A percentile compares a stretch with the other conserved stretches of the same genome.
Evolutionary conservation across 2,329 filamentous ascomycete genomes (phyloP).

Genomic region (Trichoderma simmonsii): DNA sequence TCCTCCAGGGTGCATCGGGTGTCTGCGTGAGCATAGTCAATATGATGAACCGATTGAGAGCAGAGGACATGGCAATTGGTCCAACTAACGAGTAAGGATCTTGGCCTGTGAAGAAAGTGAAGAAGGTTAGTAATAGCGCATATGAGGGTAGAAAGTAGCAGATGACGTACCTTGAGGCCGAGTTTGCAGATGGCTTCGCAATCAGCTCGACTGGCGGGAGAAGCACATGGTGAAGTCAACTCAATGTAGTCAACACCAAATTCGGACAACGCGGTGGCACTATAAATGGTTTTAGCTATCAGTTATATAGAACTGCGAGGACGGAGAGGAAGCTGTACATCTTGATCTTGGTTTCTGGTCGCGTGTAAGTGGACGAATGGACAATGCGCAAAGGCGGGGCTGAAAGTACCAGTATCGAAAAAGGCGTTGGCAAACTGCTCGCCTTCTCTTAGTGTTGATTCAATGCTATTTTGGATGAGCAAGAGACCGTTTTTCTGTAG

Average conservation of each 20-base stretch:
- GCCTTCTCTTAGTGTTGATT: constrained; percentile 26
- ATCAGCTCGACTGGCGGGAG: constrained; percentile 73
- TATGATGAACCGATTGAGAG: background rate
- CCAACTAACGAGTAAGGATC: constrained; percentile 30
- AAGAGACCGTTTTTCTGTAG: background rate
- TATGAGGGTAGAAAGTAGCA: background rate
- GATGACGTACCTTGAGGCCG: constrained; percentile 59
- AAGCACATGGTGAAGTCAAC: constrained; percentile 80
- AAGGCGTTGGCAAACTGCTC: constrained; percentile 53
- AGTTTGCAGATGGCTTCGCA: constrained; percentile 94
- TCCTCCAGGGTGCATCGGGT: background rate
- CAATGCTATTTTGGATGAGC: background rate
- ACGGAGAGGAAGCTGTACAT: constrained; percentile 16
- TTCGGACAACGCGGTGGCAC: constrained; percentile 34
- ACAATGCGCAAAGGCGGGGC: background rate
- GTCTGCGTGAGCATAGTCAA: background rate
- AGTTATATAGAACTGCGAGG: too few species aligned
- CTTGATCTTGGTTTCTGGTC: constrained; percentile 27
- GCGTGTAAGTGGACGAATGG: background rate
- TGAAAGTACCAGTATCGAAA: constrained; percentile 59
- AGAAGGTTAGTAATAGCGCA: background rate
- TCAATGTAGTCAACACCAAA: constrained; percentile 60
- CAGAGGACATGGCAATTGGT: background rate
- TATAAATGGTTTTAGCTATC: background rate
- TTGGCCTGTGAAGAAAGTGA: constrained; percentile 26